Conservation (phyloP, 2,329 filamentous ascomycete species). For the Thielaviopsis euricoi region DNA sequence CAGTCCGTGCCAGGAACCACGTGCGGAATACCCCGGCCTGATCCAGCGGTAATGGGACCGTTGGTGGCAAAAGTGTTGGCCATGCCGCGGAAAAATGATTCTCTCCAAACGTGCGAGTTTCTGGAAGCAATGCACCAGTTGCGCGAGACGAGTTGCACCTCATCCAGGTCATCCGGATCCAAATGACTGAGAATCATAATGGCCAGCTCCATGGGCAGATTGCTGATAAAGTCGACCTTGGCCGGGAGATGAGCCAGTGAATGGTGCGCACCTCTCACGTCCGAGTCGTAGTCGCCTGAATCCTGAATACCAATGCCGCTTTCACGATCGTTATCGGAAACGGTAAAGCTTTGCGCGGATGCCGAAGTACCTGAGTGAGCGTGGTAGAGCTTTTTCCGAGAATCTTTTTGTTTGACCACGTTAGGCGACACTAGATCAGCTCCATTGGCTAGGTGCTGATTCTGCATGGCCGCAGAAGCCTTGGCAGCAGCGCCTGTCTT, state of each 20-base stretch:
- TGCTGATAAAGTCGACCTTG: slow-evolving; percentile 34
- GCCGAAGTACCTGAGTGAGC: slow-evolving; percentile 12
- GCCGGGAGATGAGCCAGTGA: not conserved
- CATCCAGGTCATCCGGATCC: slow-evolving; percentile 33
- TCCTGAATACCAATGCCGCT: slow-evolving; percentile 48
- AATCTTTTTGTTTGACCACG: not conserved
- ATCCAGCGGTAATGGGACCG: slow-evolving; percentile 32
- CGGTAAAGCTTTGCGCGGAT: slow-evolving; percentile 12
- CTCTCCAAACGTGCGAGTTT: slow-evolving; percentile 46
- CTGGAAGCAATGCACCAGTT: slow-evolving; percentile 30
- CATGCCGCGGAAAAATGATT: slow-evolving; percentile 46
- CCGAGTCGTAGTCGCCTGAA: slow-evolving; percentile 24
- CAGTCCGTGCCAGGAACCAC: slow-evolving; percentile 54
- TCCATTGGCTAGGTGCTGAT: slow-evolving; percentile 23
- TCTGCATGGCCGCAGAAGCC: slow-evolving; percentile 42
- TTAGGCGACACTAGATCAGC: not conserved
- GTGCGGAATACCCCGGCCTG: slow-evolving; percentile 39
- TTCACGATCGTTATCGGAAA: slow-evolving; percentile 36
- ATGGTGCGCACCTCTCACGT: slow-evolving; percentile 16
- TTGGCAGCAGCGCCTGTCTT: slow-evolving; percentile 45
- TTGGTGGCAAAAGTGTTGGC: slow-evolving; percentile 43
- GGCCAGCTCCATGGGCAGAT: slow-evolving; percentile 40
- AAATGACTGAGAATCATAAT: slow-evolving; percentile 41
- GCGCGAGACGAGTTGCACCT: slow-evolving; percentile 32
- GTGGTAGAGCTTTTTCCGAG: not conserved